Evolutionary conservation across 225 moss, liverwort and hornwort genomes (phyloP).

Genomic region (Straminergon stramineum): DNA sequence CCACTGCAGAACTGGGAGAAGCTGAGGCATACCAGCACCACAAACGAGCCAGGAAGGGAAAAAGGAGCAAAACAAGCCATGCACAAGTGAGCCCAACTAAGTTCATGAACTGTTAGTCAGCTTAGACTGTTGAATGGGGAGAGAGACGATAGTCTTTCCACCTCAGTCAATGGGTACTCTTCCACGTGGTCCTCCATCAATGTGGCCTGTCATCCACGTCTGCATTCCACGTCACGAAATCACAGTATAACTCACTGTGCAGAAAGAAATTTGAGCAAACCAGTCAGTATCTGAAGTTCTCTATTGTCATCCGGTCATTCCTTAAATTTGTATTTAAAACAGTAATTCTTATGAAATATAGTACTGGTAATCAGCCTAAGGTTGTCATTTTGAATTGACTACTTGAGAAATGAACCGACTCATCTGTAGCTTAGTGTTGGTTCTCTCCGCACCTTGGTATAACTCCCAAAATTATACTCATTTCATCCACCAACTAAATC

Average conservation of each 20-base stretch:
- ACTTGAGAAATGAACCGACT: not conserved
- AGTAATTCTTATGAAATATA: not conserved
- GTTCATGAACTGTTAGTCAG: not conserved
- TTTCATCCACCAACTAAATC: not conserved
- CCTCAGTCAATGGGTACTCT: not conserved
- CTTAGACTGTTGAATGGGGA: not conserved
- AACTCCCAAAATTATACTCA: not conserved
- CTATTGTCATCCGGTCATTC: not conserved
- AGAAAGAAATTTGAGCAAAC: not conserved
- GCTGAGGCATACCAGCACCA: not conserved
- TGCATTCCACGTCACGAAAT: not conserved
- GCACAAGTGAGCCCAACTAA: not conserved
- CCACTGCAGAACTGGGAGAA: not conserved
- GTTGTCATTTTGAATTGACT: not conserved
- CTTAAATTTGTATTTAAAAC: not conserved
- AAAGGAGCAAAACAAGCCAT: not conserved
- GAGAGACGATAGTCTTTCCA: not conserved
- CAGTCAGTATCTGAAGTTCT: not conserved
- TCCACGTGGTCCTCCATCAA: not conserved
- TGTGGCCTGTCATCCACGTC: not conserved
- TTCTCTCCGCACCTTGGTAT: not conserved
- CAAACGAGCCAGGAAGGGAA: not conserved
- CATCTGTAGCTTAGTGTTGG: not conserved
- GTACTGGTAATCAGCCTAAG: not conserved
- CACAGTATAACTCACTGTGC: not conserved